Conservation (phyloP, 495 filamentous ascomycete species). For the Penicillium angulare region DNA sequence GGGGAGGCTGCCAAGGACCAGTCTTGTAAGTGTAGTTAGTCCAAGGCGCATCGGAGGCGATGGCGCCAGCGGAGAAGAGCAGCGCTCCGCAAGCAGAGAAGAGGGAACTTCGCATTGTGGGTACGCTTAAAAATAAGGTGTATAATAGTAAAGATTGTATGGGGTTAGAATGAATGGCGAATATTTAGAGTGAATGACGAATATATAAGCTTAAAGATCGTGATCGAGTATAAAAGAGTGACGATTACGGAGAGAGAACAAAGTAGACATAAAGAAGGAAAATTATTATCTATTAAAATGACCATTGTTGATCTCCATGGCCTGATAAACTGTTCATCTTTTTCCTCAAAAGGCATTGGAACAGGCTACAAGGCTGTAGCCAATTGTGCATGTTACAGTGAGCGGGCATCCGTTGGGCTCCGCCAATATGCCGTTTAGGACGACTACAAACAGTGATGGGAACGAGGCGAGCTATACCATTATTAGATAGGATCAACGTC, state of each 20-base stretch:
- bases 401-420: not conserved
- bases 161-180: not conserved
- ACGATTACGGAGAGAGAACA: not conserved
- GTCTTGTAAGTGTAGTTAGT: conserved; percentile 10
- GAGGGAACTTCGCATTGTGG: conserved; percentile 1
- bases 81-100: not conserved
- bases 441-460: not conserved
- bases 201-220: conserved; percentile 3
- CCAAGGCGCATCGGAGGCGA: conserved; percentile 6
- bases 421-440: not conserved
- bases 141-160: not conserved
- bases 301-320: too few relatives aligned
- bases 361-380: not conserved
- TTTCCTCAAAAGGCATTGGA: not conserved
- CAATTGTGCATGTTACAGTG: not conserved
- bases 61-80: not conserved
- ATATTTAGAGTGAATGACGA: conserved; percentile 5
- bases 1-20: conserved; percentile 15
- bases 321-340: not conserved
- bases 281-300: too few relatives aligned
- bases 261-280: too few relatives aligned
- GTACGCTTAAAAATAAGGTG: not conserved
- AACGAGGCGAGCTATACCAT: not conserved
- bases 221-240: not conserved
- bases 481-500: not conserved